These are phyloP conservation scores for Candida pseudoglaebosa DNA, from an alignment of 805 yeast genomes.

Conservation along the genomic window DNA sequence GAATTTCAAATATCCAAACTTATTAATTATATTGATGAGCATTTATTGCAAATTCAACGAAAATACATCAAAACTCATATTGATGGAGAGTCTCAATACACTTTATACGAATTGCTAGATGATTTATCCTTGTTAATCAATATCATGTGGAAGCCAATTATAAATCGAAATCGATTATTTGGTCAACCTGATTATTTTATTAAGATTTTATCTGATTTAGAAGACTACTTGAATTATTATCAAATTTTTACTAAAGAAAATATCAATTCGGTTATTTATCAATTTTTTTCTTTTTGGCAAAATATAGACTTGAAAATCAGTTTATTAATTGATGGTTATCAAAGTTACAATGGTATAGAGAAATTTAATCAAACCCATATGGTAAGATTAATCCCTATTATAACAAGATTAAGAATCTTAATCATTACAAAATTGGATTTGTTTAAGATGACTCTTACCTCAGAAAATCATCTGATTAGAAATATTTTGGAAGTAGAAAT, in stretches of 20 bases:
- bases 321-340: constrained; percentile 31
- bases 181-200: constrained; percentile 36
- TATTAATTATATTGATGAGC: constrained; percentile 32
- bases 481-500: constrained; percentile 32
- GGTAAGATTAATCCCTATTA: constrained; percentile 30
- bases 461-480: constrained; percentile 9
- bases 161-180: constrained; percentile 18
- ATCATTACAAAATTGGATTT: constrained; percentile 24
- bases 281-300: constrained; percentile 27
- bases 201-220: constrained; percentile 33
- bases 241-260: constrained; percentile 9
- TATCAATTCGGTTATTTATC: constrained; percentile 10
- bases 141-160: constrained; percentile 31
- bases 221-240: constrained; percentile 35
- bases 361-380: constrained; percentile 27
- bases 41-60: constrained; percentile 31
- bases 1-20: constrained; percentile 33
- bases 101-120: constrained; percentile 19
- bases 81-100: constrained; percentile 19
- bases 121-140: constrained; percentile 26
- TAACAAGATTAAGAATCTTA: constrained; percentile 27
- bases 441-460: constrained; percentile 9
- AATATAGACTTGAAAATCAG: constrained; percentile 27
- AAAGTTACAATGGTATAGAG: constrained; percentile 3
- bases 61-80: constrained; percentile 35